Base-by-base conservation (phyloP, 495 filamentous ascomycete species). In the Tricharina praecox region DNA sequence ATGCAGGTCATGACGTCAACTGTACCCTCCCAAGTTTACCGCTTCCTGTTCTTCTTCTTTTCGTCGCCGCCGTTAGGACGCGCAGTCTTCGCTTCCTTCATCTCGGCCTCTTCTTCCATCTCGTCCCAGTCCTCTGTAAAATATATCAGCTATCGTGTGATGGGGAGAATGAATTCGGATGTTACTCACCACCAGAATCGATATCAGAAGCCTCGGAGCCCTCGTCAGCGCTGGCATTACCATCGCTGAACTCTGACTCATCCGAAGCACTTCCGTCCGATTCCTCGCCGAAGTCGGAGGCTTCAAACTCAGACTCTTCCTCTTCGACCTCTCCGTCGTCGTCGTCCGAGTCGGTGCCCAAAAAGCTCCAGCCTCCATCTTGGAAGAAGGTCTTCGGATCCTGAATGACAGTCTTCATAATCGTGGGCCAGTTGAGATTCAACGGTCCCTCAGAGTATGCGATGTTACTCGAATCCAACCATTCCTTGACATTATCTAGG, bases 391-490 rank as follows among this genome's bases (percentile, higher is more conserved):
- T 74, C 56, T 96, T 87, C 5, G 92, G 83, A 62, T 99, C 82
- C 33, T 81, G 76, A 25, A 79, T 84, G 15, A 99, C 86, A 0
- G 92, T 99, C 70, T 99, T 99, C 87, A 99, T 99, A 61, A 99
- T 99, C 18, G 85, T 93, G 5, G 80, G 77, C 92, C 92, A 99
- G 67, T 96, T 95, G 50, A 99, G 69, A 66, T 99, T 99, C 53
- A 99, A 71, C 4, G 92, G 92, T 34, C 92, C 92, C 64, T 99
- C 92, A 13, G 78, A 81, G 70, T 76, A 96, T 23, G 92, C 76
- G 50, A 99, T 88, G 58, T 96, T 87, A 50, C 88, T 84, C 2
- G 79, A 81, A 63, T 96, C 87, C 16, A 99, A 74, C 85, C 88
- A 99, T 62, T 96, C 92, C 65, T 96, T 99, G 46, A 96, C 92